Base-by-base conservation (phyloP, 768 basidiomycete species). In the Leccinellum albellum region DNA sequence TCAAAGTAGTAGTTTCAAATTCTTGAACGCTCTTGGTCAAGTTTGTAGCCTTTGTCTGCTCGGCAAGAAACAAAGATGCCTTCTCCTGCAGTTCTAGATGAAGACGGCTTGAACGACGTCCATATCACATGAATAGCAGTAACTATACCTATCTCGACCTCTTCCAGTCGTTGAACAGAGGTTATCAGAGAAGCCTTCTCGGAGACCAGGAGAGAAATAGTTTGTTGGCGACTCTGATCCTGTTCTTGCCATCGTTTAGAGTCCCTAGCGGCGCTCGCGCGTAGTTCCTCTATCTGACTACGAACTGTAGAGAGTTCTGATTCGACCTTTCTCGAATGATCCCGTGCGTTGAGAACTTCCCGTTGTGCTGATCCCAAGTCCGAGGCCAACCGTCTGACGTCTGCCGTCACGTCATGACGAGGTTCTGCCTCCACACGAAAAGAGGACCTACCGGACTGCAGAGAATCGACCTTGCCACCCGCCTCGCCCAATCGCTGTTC, bases 121-220 rank as follows among this genome's bases (percentile, higher is more conserved):
- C 24, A 31, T 13, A 23, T 28, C n/a, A 50, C 14, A 55, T 24
- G 35, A 46, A 37, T 26, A 47, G 21, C n/a, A 40, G n/a, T 10
- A 23, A n/a, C 68, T 78, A 10, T 70, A 92, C 91, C 78, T 40
- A 77, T 72, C 66, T 89, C 87, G n/a, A 81, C 70, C 48, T 76
- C 79, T 45, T 83, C 81, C 47, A 87, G 66, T 51, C 80, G 79
- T 60, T 86, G 79, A 42, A 88, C 68, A 42, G 85, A 82, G n/a
- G 79, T 68, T 15, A 76, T 73, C 33, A 90, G 75, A 20, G 80
- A 76, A 7, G 82, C 79, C 70, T 89, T 89, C 65, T 90, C 89
- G 3, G 84, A 79, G 20, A 92, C 89, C 14, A 94, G 77, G n/a
- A 88, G 69, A 47, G 86, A 78, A 56, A 94, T 89, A 0, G 88